Evolutionary conservation across 2,329 filamentous ascomycete species (phyloP), one percentile per base, ranked within the genome.

Genomic region (Epichloe sibirici): DNA sequence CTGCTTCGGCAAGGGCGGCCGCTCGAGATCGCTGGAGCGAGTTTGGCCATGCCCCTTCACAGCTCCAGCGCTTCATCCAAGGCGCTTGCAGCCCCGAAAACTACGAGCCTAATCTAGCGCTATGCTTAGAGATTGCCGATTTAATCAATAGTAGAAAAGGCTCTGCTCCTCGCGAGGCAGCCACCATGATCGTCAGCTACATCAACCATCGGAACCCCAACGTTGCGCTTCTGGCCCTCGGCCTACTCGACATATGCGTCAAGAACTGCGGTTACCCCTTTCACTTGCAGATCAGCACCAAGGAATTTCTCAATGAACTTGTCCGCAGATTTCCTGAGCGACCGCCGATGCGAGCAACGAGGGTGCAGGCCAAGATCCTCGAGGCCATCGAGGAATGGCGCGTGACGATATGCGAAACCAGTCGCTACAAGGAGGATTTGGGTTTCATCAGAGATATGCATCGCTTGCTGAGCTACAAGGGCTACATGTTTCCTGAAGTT

Each of bases 261-360:
- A 98, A 98, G 76, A 98, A 98, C 73, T 98, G 93, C 77, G 93
- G 93, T 62, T 98, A 98, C 67, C 90, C 93, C 1, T 98, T 98
- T 70, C 93, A 98, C 66, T 82, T 98, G 54, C 93, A 98, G 71
- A 96, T 98, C 66, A 90, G 88, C 69, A 97, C 93, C 60, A 98
- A 98, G 69, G 93, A 98, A 65, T 98, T 98, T 63, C 82, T 98
- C 62, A 98, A 98, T 71, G 93, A 98, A 74, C 83, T 98, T 55
- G 93, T 98, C 56, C 84, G 93, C 59, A 82, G 93, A 59, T 98
- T 98, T 64, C 93, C 93, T 47, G 93, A 98, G 71, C 81, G 91
- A 25, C 93, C 93, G 45, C 90, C 91, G 2, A 78, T 93, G 56
- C 86, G 93, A 55, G 76, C 89, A 44, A 89, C 88, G 44, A 81